phyloP scores from a whole-genome alignment of 1,139 yeast species.

The Kurtzmaniella quercitrusa region DNA sequence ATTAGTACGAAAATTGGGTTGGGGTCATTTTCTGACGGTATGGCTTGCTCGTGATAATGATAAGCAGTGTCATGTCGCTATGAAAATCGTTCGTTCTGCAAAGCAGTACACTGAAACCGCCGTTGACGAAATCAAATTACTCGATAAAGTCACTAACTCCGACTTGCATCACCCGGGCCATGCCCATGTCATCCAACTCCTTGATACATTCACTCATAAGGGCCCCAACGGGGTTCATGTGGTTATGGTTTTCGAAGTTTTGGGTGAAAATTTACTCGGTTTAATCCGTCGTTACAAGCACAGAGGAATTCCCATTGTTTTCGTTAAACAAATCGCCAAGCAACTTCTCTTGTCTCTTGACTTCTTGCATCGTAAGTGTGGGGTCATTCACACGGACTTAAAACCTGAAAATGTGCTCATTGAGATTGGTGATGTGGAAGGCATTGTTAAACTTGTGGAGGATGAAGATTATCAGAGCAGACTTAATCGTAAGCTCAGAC shows the following conservation, averaged over 20 bases:
- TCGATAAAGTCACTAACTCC: conserved; percentile 43
- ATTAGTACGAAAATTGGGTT: conserved; percentile 65
- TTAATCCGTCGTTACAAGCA: conserved; percentile 64
- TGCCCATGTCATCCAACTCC: conserved; percentile 56
- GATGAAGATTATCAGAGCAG: conserved; percentile 48
- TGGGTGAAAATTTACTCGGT: conserved; percentile 77
- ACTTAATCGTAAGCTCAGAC: conserved; percentile 34
- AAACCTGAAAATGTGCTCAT: conserved; percentile 88
- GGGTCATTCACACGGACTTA: conserved; percentile 87
- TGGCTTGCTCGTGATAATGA: conserved; percentile 54
- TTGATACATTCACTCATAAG: conserved; percentile 62
- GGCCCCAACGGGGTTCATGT: conserved; percentile 79
- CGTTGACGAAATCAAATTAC: conserved; percentile 71
- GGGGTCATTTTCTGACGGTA: conserved; percentile 52
- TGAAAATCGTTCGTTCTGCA: conserved; percentile 79
- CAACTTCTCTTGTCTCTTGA: conserved; percentile 76
- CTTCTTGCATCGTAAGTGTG: conserved; percentile 78
- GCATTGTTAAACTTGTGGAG: conserved; percentile 56
- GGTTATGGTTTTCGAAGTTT: conserved; percentile 85
- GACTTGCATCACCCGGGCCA: conserved; percentile 63
- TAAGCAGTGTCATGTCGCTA: conserved; percentile 65
- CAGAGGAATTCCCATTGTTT: conserved; percentile 68
- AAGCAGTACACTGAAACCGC: conserved; percentile 81
- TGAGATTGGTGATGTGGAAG: conserved; percentile 75
- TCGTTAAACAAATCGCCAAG: conserved; percentile 77